Conservation (phyloP, 805 yeast genomes). For the Maudiozyma bulderi region DNA sequence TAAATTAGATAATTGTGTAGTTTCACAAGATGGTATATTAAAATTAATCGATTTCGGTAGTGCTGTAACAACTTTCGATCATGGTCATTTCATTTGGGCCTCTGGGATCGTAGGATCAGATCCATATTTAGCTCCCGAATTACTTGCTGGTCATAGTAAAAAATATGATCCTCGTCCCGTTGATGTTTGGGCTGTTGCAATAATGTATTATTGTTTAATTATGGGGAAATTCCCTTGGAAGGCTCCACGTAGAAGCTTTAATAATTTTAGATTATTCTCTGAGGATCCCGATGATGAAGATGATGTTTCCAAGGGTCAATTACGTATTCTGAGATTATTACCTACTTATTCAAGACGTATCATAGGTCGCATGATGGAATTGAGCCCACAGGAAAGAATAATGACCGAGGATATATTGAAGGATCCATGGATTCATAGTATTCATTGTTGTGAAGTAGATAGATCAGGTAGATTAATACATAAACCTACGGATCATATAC, state of each 20-base stretch:
- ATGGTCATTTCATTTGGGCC: constrained; percentile 42
- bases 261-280: constrained; percentile 62
- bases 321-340: constrained; percentile 57
- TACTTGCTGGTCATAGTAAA: constrained; percentile 34
- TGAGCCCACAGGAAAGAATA: constrained; percentile 51
- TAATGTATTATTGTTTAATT: constrained; percentile 84
- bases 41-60: constrained; percentile 92
- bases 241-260: constrained; percentile 70
- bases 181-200: constrained; percentile 91
- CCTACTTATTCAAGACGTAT: constrained; percentile 58
- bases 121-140: constrained; percentile 93
- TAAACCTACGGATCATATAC: constrained; percentile 39
- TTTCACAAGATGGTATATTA: constrained; percentile 59
- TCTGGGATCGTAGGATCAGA: constrained; percentile 89
- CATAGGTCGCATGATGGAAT: constrained; percentile 53
- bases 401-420: constrained; percentile 45
- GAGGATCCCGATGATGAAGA: constrained; percentile 32
- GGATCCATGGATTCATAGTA: constrained; percentile 49
- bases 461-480: background rate
- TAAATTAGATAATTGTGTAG: constrained; percentile 89
- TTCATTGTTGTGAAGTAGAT: constrained; percentile 41
- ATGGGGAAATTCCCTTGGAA: constrained; percentile 92
- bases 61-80: constrained; percentile 57
- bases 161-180: constrained; percentile 76
- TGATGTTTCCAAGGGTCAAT: constrained; percentile 54